Conservation (phyloP, 1,139 yeast species). For the Yamadazyma diospyri region DNA sequence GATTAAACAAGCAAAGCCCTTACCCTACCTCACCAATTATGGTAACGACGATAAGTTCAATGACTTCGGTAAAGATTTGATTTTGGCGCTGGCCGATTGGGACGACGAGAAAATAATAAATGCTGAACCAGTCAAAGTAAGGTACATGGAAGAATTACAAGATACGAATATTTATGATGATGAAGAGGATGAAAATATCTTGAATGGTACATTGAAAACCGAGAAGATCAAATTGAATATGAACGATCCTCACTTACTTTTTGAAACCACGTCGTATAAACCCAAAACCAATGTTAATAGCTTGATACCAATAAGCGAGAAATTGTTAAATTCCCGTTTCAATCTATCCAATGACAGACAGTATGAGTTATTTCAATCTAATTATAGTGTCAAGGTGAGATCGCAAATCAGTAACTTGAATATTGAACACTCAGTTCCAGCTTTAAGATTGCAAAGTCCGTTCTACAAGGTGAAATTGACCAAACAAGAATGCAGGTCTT, state of each 20-base stretch:
- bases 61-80: conserved; percentile 53
- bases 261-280: conserved; percentile 30
- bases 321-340: conserved; percentile 52
- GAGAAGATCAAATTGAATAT: conserved; percentile 61
- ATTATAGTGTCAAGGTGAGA: conserved; percentile 88
- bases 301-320: conserved; percentile 48
- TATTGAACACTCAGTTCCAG: conserved; percentile 91
- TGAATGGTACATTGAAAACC: conserved; percentile 61
- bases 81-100: conserved; percentile 83
- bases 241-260: conserved; percentile 80
- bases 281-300: conserved; percentile 15
- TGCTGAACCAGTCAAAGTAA: conserved; percentile 20
- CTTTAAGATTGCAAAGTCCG: conserved; percentile 83
- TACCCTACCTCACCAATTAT: conserved; percentile 28
- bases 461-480: conserved; percentile 78
- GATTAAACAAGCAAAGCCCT: conserved; percentile 11
- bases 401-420: conserved; percentile 87
- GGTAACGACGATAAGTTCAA: conserved; percentile 38
- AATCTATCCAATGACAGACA: conserved; percentile 86
- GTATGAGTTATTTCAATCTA: conserved; percentile 77
- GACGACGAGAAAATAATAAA: conserved; percentile 64
- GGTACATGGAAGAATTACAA: conserved; percentile 56
- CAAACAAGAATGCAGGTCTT: conserved; percentile 67
- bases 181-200: conserved; percentile 76
- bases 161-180: conserved; percentile 58